Percentiles rank a stretch among this genome's conserved stretches.
Evolutionary conservation across 2,329 filamentous ascomycete genomes (phyloP).

Genomic region (Lecanosticta acicola): DNA sequence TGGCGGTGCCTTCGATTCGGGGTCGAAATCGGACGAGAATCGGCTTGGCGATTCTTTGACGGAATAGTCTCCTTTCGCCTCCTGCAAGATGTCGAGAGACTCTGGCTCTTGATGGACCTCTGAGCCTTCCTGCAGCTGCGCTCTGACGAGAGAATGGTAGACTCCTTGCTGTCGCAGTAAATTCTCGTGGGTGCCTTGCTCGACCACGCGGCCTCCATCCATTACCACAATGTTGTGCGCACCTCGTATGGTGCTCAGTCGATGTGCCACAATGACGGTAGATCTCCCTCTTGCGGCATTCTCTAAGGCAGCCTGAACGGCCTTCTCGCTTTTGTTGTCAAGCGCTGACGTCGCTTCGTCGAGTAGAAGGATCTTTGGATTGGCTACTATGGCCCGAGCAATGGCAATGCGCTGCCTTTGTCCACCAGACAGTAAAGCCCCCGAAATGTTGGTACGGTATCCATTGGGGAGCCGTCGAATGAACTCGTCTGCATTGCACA

Average conservation of each 20-base stretch:
- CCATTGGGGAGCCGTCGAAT: conserved; percentile 27
- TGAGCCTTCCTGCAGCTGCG: conserved; percentile 5
- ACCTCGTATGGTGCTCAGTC: conserved; percentile 38
- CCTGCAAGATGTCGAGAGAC: background rate
- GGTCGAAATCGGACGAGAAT: background rate
- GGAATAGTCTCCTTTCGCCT: background rate
- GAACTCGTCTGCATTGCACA: conserved; percentile 32
- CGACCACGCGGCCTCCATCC: conserved; percentile 34
- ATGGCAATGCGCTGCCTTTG: conserved; percentile 31
- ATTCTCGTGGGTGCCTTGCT: conserved; percentile 34
- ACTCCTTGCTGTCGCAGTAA: conserved; percentile 1
- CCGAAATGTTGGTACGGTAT: conserved; percentile 21
- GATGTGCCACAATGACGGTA: conserved; percentile 41
- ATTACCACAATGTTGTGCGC: conserved; percentile 41
- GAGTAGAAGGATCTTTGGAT: conserved; percentile 28
- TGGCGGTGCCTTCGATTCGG: background rate
- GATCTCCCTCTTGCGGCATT: conserved; percentile 26
- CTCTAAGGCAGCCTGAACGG: conserved; percentile 26
- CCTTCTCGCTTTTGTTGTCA: conserved; percentile 23
- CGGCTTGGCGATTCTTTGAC: background rate
- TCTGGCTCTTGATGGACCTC: background rate
- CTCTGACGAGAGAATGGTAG: conserved; percentile 6
- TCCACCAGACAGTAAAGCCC: conserved; percentile 24
- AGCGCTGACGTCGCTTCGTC: conserved; percentile 31
- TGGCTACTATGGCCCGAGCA: conserved; percentile 25